phyloP scores from a whole-genome alignment of 306 rosid species.

The Vigna reflexopilosa region DNA sequence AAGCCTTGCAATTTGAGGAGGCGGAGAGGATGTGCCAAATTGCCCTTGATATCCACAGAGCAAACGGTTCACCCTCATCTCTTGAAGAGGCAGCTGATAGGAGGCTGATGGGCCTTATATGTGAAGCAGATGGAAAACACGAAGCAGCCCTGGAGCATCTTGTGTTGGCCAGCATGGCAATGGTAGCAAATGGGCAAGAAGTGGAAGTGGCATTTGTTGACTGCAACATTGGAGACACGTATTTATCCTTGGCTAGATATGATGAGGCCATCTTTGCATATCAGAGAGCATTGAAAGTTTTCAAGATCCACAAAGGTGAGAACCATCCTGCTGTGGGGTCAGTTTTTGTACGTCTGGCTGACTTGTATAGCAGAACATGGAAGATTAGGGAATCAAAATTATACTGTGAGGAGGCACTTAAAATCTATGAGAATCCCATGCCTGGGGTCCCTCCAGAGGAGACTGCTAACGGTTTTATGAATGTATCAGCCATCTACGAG shows the following conservation, averaged over 20 bases:
- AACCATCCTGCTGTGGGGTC: constrained; percentile 88
- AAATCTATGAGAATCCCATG: constrained; percentile 83
- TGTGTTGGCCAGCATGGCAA: constrained; percentile 88
- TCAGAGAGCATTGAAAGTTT: constrained; percentile 83
- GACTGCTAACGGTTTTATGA: constrained; percentile 81
- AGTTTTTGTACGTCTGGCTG: constrained; percentile 83
- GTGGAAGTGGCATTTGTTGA: constrained; percentile 89
- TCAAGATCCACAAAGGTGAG: constrained; percentile 86
- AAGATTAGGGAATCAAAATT: constrained; percentile 79
- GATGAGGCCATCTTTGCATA: constrained; percentile 88
- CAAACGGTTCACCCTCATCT: constrained; percentile 69
- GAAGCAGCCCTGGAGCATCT: constrained; percentile 94
- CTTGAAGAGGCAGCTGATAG: constrained; percentile 94
- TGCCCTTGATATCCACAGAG: constrained; percentile 86
- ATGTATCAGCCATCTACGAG: constrained; percentile 86
- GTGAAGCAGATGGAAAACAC: constrained; percentile 87
- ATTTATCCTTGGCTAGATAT: constrained; percentile 74
- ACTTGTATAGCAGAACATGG: constrained; percentile 80
- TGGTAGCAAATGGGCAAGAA: constrained; percentile 89
- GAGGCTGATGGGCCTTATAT: constrained; percentile 95
- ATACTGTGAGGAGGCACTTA: constrained; percentile 83
- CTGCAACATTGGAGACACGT: constrained; percentile 91
- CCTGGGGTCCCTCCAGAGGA: constrained; percentile 76
- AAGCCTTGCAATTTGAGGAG: constrained; percentile 81
- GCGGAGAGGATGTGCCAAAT: constrained; percentile 84